Conservation (phyloP, 176 grass and related monocot species). For the Secale cereale region DNA sequence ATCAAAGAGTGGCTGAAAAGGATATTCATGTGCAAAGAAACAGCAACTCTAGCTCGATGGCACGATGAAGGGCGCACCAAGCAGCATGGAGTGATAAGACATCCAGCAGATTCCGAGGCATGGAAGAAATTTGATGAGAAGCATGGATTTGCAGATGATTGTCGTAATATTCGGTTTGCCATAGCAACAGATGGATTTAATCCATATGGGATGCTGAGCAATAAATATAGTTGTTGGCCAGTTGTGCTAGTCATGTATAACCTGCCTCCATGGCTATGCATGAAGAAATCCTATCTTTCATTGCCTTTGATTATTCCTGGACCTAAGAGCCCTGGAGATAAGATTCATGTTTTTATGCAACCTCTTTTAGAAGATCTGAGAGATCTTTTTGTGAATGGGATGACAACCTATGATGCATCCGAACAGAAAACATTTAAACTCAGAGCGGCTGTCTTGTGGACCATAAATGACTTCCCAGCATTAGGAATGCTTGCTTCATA, state of each 20-base stretch:
- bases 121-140: background rate
- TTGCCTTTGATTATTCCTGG: conserved; percentile 12
- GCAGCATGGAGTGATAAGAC: background rate
- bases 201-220: background rate
- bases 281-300: background rate
- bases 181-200: conserved; percentile 17
- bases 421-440: too few relatives aligned
- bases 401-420: too few relatives aligned
- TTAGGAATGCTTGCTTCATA: too few relatives aligned
- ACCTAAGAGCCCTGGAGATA: too few relatives aligned
- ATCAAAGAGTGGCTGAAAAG: background rate
- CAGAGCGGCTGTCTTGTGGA: too few relatives aligned
- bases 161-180: background rate
- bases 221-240: background rate
- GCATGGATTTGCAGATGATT: background rate
- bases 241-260: conserved; percentile 10
- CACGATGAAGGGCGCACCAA: conserved; percentile 1
- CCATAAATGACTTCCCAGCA: too few relatives aligned
- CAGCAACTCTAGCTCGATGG: background rate
- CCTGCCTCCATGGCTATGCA: conserved; percentile 8
- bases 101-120: background rate
- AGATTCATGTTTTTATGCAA: too few relatives aligned
- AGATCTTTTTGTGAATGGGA: too few relatives aligned
- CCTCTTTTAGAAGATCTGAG: too few relatives aligned
- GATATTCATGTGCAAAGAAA: conserved; percentile 21